phyloP scores from a whole-genome alignment of 768 basidiomycete genomes.

The Tulasnella sp. region DNA sequence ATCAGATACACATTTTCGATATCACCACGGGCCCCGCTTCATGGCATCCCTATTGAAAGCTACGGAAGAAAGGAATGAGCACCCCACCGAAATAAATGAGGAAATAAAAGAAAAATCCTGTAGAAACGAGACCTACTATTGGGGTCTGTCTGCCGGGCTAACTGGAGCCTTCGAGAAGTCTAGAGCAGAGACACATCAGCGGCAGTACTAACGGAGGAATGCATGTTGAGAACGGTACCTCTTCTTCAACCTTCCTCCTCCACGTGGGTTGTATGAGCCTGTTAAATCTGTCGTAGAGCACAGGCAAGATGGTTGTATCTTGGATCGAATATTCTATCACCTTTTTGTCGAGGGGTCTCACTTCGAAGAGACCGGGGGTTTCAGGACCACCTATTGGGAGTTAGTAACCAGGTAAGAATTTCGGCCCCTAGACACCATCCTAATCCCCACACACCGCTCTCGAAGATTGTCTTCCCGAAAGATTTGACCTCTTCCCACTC shows the following conservation, averaged over 20 bases:
- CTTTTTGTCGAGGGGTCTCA: conserved; percentile 16
- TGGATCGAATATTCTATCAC: conserved; percentile 26
- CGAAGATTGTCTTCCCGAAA: conserved; percentile 22
- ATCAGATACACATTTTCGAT: neutral
- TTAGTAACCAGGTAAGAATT: neutral
- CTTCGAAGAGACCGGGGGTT: conserved; percentile 3
- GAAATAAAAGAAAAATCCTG: no score
- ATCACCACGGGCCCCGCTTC: neutral
- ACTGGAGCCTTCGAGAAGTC: conserved; percentile 24
- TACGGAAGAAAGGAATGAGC: neutral
- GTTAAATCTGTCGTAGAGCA: conserved; percentile 19
- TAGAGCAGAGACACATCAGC: neutral
- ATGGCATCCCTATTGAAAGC: neutral
- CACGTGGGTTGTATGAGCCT: conserved; percentile 13
- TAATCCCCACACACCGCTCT: neutral
- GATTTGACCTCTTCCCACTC: conserved; percentile 22
- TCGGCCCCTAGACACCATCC: neutral
- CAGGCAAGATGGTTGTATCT: conserved; percentile 24
- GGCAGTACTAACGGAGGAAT: neutral
- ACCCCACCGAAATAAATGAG: no score
- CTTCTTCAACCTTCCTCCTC: conserved; percentile 27
- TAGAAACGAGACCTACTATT: neutral
- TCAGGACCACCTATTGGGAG: neutral
- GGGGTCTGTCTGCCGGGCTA: conserved; percentile 23
- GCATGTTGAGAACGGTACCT: neutral